A percentile compares a stretch with the other conserved stretches of the same genome.
These are phyloP conservation scores for Alternaria brassicae DNA, from an alignment of 2,329 filamentous ascomycete species.

Conservation along the genomic window DNA sequence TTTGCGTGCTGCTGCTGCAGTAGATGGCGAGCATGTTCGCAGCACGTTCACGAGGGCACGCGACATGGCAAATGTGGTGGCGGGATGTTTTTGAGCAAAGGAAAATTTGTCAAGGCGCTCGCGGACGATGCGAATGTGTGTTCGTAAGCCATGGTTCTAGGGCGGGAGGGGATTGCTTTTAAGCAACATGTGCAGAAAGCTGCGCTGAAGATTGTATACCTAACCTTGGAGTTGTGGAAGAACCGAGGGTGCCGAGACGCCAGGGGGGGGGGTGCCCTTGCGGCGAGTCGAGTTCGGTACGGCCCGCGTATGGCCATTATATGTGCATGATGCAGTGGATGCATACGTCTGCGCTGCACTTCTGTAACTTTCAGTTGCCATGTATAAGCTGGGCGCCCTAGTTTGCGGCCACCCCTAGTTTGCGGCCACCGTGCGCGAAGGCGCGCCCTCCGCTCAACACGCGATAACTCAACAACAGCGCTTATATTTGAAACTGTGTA, in stretches of 20 bases:
- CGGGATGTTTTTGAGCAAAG: conserved; percentile 1
- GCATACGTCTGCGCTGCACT: background rate
- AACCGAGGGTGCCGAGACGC: conserved; percentile 19
- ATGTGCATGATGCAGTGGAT: background rate
- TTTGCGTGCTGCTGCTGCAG: conserved; percentile 1
- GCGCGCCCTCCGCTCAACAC: too few species aligned
- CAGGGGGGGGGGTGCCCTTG: conserved; percentile 6
- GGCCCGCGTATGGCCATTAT: background rate
- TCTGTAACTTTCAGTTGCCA: too few species aligned
- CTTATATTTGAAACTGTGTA: too few species aligned
- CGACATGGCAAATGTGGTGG: conserved; percentile 33
- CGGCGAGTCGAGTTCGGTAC: background rate
- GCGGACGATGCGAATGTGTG: conserved; percentile 23
- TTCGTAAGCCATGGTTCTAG: conserved; percentile 35
- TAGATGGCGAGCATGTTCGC: conserved; percentile 24
- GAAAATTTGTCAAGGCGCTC: conserved; percentile 6
- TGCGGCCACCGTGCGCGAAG: too few species aligned
- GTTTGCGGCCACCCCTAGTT: too few species aligned
- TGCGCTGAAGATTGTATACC: conserved; percentile 22
- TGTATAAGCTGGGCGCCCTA: too few species aligned
- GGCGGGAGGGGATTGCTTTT: conserved; percentile 20
- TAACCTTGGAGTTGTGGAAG: conserved; percentile 16
- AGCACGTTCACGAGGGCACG: conserved; percentile 41
- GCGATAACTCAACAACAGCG: too few species aligned
- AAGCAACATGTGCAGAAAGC: conserved; percentile 24